Evolutionary conservation across 345 rosid species (phyloP).

Genomic region (Angophora floribunda): DNA sequence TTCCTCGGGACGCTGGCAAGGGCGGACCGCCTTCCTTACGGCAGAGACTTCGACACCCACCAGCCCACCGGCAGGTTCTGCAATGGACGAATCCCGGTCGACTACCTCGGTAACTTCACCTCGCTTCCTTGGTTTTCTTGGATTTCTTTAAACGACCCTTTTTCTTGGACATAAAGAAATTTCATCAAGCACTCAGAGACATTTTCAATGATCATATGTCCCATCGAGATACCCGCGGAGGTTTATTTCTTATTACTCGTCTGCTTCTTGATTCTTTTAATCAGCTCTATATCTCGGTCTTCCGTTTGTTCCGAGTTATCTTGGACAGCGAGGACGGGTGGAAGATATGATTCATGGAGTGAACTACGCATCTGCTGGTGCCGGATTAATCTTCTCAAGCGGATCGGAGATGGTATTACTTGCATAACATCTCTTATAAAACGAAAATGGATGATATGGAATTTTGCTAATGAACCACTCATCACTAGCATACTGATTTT

Average conservation of each 20-base stretch:
- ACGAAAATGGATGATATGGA: background rate
- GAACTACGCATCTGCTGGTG: conserved; percentile 84
- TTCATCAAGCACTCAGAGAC: background rate
- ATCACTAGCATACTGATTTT: background rate
- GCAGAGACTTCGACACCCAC: conserved; percentile 85
- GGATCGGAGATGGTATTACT: conserved; percentile 69
- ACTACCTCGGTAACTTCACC: conserved; percentile 50
- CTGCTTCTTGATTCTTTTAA: background rate
- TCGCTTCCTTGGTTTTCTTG: background rate
- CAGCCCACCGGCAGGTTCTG: conserved; percentile 79
- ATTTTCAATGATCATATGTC: background rate
- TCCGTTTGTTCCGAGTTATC: conserved; percentile 84
- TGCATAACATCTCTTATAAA: background rate
- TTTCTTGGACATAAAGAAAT: background rate
- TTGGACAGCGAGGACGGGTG: conserved; percentile 54
- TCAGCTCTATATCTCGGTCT: conserved; percentile 67
- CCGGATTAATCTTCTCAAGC: conserved; percentile 77
- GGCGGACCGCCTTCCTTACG: conserved; percentile 86
- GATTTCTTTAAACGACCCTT: background rate
- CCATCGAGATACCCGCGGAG: background rate
- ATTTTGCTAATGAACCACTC: background rate
- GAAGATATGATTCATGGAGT: conserved; percentile 70
- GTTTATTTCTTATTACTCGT: background rate
- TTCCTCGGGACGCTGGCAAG: conserved; percentile 87
- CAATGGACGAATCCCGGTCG: conserved; percentile 93